Evolutionary conservation across 2,329 filamentous ascomycete genomes (phyloP), one percentile per base, ranked within the genome.

Genomic region (Escovopsis sp.): DNA sequence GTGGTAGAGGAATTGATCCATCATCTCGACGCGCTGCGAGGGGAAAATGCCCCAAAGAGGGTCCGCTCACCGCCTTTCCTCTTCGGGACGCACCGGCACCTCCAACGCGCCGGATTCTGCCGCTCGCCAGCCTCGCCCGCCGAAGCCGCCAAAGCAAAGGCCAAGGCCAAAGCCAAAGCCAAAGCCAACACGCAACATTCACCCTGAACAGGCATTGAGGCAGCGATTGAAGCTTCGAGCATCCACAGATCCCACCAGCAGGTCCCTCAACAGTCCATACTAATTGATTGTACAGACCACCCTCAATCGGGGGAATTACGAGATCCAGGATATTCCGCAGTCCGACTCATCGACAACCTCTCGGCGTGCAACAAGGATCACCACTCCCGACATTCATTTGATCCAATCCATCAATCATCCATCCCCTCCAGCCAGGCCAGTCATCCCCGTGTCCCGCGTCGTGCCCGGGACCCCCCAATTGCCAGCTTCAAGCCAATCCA

Each of bases 51-150:
- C 15, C 15, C 15, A 15, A 23, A 33, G n/a, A 35, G 35, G n/a
- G 15, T 15, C 12, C 19, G 33, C 32, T 42, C 44, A 45, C 44
- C 44, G 44, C 44, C 32, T 45, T 43, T 23, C 44, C 30, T 7
- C 4, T 43, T 43, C 26, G 26, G 38, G 38, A 39, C 40, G 26
- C 12, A 23, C 2, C 2, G 23, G 23, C 23, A 9, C n/a, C 18
- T 36, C 10, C 40, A 34, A 35, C 37, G 34, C 40, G 26, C 26
- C 15, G 30, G 37, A 45, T 45, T 45, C 38, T 45, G 44, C 44
- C 44, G 35, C 23, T 23, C 6, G 4, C 30, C 36, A 43, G 44
- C 44, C 41, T 45, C 35, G 41, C 33, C 33, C 23, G 23, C 23
- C 23, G 23, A 23, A 23, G 23, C 23, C 23, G 23, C 23, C 23